Evolutionary conservation across 1,284 basidiomycete genomes (phyloP).

Genomic region (Marasmius fiardii): DNA sequence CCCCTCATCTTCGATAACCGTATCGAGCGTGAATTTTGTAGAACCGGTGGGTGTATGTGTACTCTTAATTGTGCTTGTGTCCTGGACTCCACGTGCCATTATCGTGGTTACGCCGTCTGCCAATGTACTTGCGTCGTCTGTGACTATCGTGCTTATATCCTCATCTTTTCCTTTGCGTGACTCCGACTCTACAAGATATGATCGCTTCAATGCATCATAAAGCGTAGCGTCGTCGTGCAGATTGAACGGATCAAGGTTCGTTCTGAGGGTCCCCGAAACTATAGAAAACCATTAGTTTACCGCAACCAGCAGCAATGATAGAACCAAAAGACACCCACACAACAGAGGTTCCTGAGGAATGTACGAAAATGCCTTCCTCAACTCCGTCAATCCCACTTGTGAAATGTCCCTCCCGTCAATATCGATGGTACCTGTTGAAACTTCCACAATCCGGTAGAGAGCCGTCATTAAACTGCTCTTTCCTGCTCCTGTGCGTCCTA

Average conservation of each 20-base stretch:
- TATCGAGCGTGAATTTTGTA: slow-evolving; percentile 86
- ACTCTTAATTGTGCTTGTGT: no score
- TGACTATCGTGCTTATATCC: slow-evolving; percentile 7
- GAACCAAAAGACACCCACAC: slow-evolving; percentile 5
- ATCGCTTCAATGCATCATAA: slow-evolving; percentile 81
- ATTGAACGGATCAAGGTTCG: slow-evolving; percentile 81
- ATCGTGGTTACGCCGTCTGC: no score
- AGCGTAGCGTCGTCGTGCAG: slow-evolving; percentile 71
- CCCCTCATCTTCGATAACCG: slow-evolving; percentile 82
- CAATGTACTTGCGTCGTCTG: no score
- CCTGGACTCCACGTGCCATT: no score
- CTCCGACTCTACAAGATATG: slow-evolving; percentile 63
- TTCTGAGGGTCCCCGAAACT: slow-evolving; percentile 78
- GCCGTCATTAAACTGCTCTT: slow-evolving; percentile 48
- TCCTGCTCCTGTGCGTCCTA: slow-evolving; percentile 79
- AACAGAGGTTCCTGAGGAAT: slow-evolving; percentile 87
- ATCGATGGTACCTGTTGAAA: slow-evolving; percentile 59
- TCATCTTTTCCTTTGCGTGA: slow-evolving; percentile 26
- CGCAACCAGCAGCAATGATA: slow-evolving; percentile 14
- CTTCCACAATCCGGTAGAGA: slow-evolving; percentile 60
- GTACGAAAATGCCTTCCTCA: slow-evolving; percentile 71
- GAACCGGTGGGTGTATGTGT: no score
- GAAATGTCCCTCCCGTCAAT: slow-evolving; percentile 71
- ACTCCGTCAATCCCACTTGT: slow-evolving; percentile 60
- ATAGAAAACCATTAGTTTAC: slow-evolving; percentile 9